Evolutionary conservation across 441 rosid species (phyloP), one percentile per base, ranked within the genome.

Genomic region (Syzygium syzygioides): DNA sequence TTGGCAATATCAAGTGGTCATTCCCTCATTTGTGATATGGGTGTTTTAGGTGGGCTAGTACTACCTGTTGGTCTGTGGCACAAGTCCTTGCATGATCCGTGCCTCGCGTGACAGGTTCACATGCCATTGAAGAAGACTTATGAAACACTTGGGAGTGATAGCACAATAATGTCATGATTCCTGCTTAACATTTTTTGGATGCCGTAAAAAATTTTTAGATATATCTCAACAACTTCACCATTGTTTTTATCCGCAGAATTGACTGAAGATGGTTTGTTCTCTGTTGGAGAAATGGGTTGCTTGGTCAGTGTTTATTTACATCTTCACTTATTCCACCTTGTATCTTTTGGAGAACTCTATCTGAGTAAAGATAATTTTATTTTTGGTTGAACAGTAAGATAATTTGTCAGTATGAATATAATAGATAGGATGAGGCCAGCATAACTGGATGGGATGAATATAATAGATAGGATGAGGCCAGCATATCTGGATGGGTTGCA

Each of bases 271-370:
- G 99, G 98, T 80, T 91, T 98, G 91, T 97, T 97, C 94, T 96
- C 99, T 56, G 97, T 97, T 90, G 99, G 98, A 85, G 99, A 98
- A 93, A 97, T 95, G 95, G 98, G 97, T 92, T 97, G 99, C 94
- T 96, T 96, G 99, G 99, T 96, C 89, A 87, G 93, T 90, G 68
- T 86, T 55, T 20, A 45, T 89, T 55, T 41, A 87, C 88, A 41
- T 79, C 50, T 87, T 71, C 66, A 76, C 86, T 76, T 30, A 13
- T 90, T 37, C 13, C 86, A 85, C 79, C 80, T 85, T 28, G 71
- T 54, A 34, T 87, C 28, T 87, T 54, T 88, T 68, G 83, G 52
- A 37, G 28, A 71, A 71, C n/a, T 20, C 52, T 71, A 25, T 57
- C 14, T 9, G 62, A 57, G 62, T 25, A 57, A 57, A 45, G 14